phyloP scores from a whole-genome alignment of 2,329 filamentous ascomycete genomes.

The Aureobasidium lini region DNA sequence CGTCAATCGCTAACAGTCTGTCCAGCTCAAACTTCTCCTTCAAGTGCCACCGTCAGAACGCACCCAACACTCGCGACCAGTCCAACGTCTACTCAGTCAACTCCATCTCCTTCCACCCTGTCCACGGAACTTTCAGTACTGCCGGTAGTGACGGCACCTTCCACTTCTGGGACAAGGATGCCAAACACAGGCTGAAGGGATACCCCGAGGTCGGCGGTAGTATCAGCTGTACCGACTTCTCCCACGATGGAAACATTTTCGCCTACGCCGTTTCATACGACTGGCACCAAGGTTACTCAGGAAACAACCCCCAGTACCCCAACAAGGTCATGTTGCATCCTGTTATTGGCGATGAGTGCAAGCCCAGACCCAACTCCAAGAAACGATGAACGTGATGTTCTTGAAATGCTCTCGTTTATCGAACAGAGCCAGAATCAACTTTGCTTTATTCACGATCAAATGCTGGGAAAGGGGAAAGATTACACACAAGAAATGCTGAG shows the following conservation, averaged over 20 bases:
- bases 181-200: conserved; percentile 53
- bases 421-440: not conserved
- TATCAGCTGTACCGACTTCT: conserved; percentile 90
- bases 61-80: conserved; percentile 54
- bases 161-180: conserved; percentile 78
- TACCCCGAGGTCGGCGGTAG: conserved; percentile 60
- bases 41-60: conserved; percentile 90
- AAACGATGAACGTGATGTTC: conserved; percentile 31
- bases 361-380: conserved; percentile 40
- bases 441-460: conserved; percentile 7
- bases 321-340: conserved; percentile 47
- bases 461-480: not conserved
- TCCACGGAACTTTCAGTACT: conserved; percentile 96
- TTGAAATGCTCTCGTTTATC: not conserved
- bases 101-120: conserved; percentile 93
- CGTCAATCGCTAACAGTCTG: not conserved
- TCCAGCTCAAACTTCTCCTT: conserved; percentile 83
- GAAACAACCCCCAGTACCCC: conserved; percentile 59
- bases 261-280: conserved; percentile 80
- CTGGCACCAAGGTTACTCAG: conserved; percentile 93
- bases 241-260: conserved; percentile 61
- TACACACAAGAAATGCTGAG: not conserved
- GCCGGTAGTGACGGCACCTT: conserved; percentile 94
- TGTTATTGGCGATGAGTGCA: conserved; percentile 42
- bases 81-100: conserved; percentile 94